These are phyloP conservation scores for Elaeis guineensis DNA, from an alignment of 176 grass and related monocot genomes.

Conservation along the genomic window DNA sequence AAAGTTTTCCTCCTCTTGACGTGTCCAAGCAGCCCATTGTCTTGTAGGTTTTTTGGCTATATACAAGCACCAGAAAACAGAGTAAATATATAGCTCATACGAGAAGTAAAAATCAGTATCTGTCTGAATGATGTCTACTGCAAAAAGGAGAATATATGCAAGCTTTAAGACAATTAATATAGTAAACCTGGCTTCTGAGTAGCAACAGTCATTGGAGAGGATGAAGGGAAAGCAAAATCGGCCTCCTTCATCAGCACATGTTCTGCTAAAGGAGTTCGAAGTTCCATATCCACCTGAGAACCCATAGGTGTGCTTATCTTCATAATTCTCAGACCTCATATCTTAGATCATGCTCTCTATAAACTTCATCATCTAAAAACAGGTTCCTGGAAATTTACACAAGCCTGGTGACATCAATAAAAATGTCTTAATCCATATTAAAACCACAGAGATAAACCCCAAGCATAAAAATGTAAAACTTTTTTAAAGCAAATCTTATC, in stretches of 20 bases:
- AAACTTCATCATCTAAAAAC: too few species aligned
- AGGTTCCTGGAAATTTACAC: too few species aligned
- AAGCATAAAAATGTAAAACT: too few species aligned
- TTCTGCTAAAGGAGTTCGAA: constrained; percentile 1
- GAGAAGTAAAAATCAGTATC: not conserved
- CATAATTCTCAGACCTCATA: too few species aligned
- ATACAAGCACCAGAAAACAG: not conserved
- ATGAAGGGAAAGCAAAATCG: constrained; percentile 2
- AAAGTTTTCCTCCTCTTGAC: constrained; percentile 91
- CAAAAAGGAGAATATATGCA: not conserved
- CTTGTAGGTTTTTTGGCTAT: constrained; percentile 62
- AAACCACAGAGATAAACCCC: too few species aligned
- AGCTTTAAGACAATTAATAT: not conserved
- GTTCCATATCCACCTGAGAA: constrained; percentile 6
- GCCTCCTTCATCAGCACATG: constrained; percentile 9
- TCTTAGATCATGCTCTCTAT: too few species aligned
- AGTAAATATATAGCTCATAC: not conserved
- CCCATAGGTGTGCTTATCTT: too few species aligned
- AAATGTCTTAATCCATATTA: too few species aligned
- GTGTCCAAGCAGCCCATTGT: constrained; percentile 96
- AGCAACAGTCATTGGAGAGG: not conserved
- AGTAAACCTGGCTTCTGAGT: constrained; percentile 9
- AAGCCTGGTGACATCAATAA: too few species aligned
- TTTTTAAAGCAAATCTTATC: too few species aligned
- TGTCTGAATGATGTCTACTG: not conserved